A percentile compares a stretch with the other conserved stretches of the same genome.
Evolutionary conservation across 2,329 filamentous ascomycete genomes (phyloP).

Genomic region (Botrytis galanthina): DNA sequence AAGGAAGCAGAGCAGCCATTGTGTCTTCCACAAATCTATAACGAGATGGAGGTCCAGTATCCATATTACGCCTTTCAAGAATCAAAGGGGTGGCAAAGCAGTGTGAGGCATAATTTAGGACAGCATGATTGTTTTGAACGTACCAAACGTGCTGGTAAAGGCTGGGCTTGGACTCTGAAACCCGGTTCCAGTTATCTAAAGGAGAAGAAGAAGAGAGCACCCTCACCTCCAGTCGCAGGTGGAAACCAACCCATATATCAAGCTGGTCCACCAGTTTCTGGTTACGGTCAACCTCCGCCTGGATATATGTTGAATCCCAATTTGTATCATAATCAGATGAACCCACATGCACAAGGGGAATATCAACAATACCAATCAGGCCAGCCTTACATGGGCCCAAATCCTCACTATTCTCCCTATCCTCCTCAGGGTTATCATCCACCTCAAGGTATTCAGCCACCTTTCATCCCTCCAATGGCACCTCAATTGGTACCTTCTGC

Average conservation of each 20-base stretch:
- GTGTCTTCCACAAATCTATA: conserved; percentile 59
- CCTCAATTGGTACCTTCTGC: conserved; percentile 28
- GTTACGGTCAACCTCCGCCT: conserved; percentile 21
- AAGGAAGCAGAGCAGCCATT: conserved; percentile 49
- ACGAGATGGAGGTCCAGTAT: conserved; percentile 55
- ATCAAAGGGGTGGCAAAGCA: conserved; percentile 60
- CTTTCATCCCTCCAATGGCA: conserved; percentile 27
- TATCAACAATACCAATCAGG: conserved; percentile 28
- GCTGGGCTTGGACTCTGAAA: conserved; percentile 55
- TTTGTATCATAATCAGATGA: conserved; percentile 29
- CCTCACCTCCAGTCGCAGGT: conserved; percentile 42
- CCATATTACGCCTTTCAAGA: conserved; percentile 56
- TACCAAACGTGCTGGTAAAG: conserved; percentile 53
- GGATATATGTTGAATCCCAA: conserved; percentile 31
- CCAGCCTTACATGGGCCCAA: conserved; percentile 28
- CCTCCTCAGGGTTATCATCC: conserved; percentile 13
- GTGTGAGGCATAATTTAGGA: conserved; percentile 60
- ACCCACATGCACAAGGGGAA: conserved; percentile 24
- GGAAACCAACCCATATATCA: conserved; percentile 35
- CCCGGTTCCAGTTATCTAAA: conserved; percentile 54
- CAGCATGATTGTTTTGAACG: conserved; percentile 56
- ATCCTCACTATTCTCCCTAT: conserved; percentile 21
- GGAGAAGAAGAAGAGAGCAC: conserved; percentile 48
- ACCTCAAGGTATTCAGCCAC: conserved; percentile 22
- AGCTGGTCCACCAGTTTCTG: conserved; percentile 27